These are phyloP conservation scores for Perilla frutescens DNA, from an alignment of 257 asterid genomes.

Conservation along the genomic window DNA sequence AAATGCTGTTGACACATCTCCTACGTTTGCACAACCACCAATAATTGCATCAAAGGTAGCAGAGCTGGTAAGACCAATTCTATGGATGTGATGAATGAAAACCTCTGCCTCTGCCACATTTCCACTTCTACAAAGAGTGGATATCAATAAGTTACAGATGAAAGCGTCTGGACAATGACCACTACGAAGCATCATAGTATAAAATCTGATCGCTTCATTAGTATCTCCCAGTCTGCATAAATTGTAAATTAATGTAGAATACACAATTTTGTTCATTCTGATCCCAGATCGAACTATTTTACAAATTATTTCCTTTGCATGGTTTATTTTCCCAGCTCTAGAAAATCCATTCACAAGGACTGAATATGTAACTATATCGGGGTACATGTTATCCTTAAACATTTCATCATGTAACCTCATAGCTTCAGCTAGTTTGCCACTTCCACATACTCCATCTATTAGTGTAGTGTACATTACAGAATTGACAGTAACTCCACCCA, in stretches of 20 bases:
- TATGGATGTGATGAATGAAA: slow-evolving; percentile 63
- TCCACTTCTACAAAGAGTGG: slow-evolving; percentile 69
- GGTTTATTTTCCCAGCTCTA: slow-evolving; percentile 60
- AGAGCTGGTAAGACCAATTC: slow-evolving; percentile 57
- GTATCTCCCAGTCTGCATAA: slow-evolving; percentile 64
- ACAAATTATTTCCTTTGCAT: slow-evolving; percentile 67
- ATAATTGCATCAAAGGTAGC: slow-evolving; percentile 68
- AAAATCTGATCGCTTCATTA: slow-evolving; percentile 57
- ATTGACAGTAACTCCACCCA: slow-evolving; percentile 51
- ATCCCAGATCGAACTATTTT: slow-evolving; percentile 63
- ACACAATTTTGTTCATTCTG: slow-evolving; percentile 57
- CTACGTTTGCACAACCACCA: slow-evolving; percentile 57
- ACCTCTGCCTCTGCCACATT: slow-evolving; percentile 67
- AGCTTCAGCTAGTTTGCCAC: slow-evolving; percentile 60
- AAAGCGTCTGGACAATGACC: slow-evolving; percentile 55
- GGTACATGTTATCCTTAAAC: slow-evolving; percentile 51
- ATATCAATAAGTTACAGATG: slow-evolving; percentile 62
- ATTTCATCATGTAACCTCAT: slow-evolving; percentile 55
- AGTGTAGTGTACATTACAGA: slow-evolving; percentile 62
- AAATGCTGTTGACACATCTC: slow-evolving; percentile 68
- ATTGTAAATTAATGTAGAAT: slow-evolving; percentile 66
- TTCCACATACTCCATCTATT: slow-evolving; percentile 67
- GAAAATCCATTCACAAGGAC: slow-evolving; percentile 83
- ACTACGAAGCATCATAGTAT: slow-evolving; percentile 55
- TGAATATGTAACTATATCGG: slow-evolving; percentile 77